Conservation (phyloP, 495 filamentous ascomycete genomes). For the Trichoderma reesei region DNA sequence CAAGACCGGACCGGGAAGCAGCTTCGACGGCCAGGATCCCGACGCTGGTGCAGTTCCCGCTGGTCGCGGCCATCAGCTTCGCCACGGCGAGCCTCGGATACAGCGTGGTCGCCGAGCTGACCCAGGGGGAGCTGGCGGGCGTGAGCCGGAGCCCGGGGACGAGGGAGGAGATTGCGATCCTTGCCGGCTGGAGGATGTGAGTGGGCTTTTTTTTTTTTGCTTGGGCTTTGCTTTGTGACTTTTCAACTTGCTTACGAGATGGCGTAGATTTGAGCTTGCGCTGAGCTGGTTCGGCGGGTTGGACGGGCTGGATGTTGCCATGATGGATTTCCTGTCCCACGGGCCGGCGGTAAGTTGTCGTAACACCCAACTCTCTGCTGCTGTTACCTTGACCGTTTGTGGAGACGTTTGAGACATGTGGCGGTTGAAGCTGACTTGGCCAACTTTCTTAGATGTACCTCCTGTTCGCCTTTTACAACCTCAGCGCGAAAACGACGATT, state of each 20-base stretch:
- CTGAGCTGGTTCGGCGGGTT: slow-evolving; percentile 61
- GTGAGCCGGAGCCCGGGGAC: slow-evolving; percentile 52
- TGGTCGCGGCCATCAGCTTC: slow-evolving; percentile 56
- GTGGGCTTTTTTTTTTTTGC: slow-evolving; percentile 13
- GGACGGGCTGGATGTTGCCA: slow-evolving; percentile 62
- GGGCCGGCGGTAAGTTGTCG: slow-evolving; percentile 56
- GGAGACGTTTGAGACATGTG: background rate
- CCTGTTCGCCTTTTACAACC: slow-evolving; percentile 60
- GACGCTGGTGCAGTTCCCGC: slow-evolving; percentile 44
- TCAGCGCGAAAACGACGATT: slow-evolving; percentile 47
- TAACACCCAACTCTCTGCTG: background rate
- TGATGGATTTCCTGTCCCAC: slow-evolving; percentile 58
- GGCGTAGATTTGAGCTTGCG: slow-evolving; percentile 49
- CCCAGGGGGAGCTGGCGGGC: slow-evolving; percentile 45
- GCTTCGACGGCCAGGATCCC: slow-evolving; percentile 37
- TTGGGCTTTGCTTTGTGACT: background rate
- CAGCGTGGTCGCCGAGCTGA: slow-evolving; percentile 39
- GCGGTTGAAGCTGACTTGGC: slow-evolving; percentile 14
- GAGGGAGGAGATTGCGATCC: slow-evolving; percentile 48
- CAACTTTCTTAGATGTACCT: slow-evolving; percentile 47
- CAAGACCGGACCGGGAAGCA: background rate
- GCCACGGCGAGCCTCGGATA: slow-evolving; percentile 47
- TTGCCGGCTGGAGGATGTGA: slow-evolving; percentile 56
- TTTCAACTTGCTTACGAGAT: background rate
- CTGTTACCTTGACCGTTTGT: slow-evolving; percentile 6